A percentile compares a stretch with the other conserved stretches of the same genome.
Evolutionary conservation across 345 rosid species (phyloP).

Genomic region (Eucalyptus fibrosa): DNA sequence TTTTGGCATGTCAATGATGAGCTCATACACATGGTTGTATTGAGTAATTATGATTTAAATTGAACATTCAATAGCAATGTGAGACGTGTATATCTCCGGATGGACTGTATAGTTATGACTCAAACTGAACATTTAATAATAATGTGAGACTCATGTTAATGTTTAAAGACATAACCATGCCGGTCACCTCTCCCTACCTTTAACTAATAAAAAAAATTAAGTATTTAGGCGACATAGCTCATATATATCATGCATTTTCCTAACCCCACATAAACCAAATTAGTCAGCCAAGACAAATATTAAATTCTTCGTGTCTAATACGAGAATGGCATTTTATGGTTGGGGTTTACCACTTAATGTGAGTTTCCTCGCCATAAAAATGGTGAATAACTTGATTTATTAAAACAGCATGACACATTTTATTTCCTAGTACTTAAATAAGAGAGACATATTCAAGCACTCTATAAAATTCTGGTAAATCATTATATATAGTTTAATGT

Average conservation of each 20-base stretch:
- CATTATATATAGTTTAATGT: not conserved
- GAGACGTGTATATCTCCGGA: fast-evolving
- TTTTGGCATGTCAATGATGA: not conserved
- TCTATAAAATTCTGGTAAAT: not conserved
- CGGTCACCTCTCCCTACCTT: not conserved
- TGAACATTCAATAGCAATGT: not conserved
- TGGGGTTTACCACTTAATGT: not conserved
- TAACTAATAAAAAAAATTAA: not conserved
- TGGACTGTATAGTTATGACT: not conserved
- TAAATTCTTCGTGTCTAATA: not conserved
- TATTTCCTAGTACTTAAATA: not conserved
- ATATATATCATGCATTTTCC: not conserved
- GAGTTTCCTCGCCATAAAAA: not conserved
- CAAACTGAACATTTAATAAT: not conserved
- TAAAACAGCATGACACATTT: not conserved
- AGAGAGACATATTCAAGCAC: not conserved
- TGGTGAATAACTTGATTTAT: not conserved
- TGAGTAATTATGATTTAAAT: not conserved
- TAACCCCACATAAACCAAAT: not conserved
- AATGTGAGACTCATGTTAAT: not conserved
- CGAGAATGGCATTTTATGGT: not conserved
- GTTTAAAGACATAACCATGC: not conserved
- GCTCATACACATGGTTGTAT: not conserved
- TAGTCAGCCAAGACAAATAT: not conserved
- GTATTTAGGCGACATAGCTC: not conserved